Base-by-base conservation (phyloP, 2,329 filamentous ascomycete species). In the Elsinoe perseae region DNA sequence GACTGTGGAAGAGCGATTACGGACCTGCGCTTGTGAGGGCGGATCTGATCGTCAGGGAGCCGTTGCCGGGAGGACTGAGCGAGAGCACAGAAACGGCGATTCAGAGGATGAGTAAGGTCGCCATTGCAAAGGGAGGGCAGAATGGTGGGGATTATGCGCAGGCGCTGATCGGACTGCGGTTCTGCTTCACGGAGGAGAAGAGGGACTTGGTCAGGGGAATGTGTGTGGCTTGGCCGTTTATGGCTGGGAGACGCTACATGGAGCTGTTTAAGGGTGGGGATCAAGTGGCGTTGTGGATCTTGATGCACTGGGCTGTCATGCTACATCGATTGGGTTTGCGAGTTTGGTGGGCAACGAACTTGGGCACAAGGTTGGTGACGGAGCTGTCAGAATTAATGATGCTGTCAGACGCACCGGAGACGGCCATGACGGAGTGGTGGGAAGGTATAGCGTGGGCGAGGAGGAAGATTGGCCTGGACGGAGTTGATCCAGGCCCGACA, bases 371-470 rank as follows among this genome's bases (percentile, higher is more conserved):
- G 18, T 28, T 56, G 14, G 56, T 57, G n/a, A 61, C 57, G 4
- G 61, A 57, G 43, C 46, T 58, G 52, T 61, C 43, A 25, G 59
- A 57, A 34, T 54, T 43, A 23, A 56, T 48, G 23, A 56, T 56
- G 53, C 42, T 52, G 4, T 52, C 48, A 2, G 30, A 21, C 23
- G 18, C 30, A 12, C 48, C 48, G n/a, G 28, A 52, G 18, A 28
- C 48, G 20, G 16, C 10, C 12, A 34, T 52, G 30, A 4, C 16
- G 10, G 48, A 52, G 30, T 52, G 48, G 48, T 52, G 48, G 48
- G 48, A 52, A 9, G 30, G 48, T 14, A 52, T 38, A n/a, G 48
- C 48, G 9, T 52, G 48, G 48, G 48, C 28, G 23, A 18, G 48
- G 30, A 34, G 30, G 4, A 14, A 52, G 30, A 20, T 52, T 12